Percentiles rank a stretch among this genome's conserved stretches.
Conservation (phyloP, 495 filamentous ascomycete genomes). For the Penicillium longicatenatum region DNA sequence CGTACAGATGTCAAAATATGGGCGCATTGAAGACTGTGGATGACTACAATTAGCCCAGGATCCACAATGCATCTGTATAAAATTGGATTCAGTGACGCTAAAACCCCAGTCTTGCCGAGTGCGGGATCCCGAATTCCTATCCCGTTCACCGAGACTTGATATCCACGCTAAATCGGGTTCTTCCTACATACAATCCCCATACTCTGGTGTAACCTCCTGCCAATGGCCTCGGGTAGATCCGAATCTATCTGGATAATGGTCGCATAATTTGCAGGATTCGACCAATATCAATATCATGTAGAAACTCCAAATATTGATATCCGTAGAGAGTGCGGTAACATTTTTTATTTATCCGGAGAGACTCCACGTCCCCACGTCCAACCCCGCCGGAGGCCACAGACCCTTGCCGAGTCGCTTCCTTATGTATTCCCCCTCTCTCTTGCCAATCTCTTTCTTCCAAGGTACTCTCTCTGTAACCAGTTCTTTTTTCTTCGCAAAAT, state of each 20-base stretch:
- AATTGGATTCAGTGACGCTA: neutral
- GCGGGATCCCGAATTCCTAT: conserved; percentile 33
- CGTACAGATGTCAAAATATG: too few relatives aligned
- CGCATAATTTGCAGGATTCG: neutral
- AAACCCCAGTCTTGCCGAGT: conserved; percentile 12
- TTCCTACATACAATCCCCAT: too few relatives aligned
- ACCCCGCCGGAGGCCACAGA: conserved; percentile 11
- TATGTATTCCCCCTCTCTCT: neutral
- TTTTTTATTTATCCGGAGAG: conserved; percentile 9
- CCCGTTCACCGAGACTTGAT: conserved; percentile 28
- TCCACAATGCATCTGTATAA: neutral
- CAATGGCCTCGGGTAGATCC: neutral
- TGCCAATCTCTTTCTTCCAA: conserved; percentile 6
- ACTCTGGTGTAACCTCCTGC: neutral
- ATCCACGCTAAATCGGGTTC: conserved; percentile 3
- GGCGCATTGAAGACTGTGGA: too few relatives aligned
- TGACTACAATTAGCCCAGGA: too few relatives aligned
- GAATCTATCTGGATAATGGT: neutral
- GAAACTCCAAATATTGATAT: neutral
- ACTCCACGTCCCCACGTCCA: conserved; percentile 16
- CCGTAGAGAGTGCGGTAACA: neutral
- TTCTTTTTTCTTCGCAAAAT: conserved; percentile 33
- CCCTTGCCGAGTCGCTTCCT: conserved; percentile 13
- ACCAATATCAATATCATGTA: neutral
- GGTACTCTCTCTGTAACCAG: conserved; percentile 7